Percentiles rank a stretch among this genome's conserved stretches.
These are phyloP conservation scores for Ceratobasidium sp. DNA, from an alignment of 1,284 basidiomycete genomes.

Conservation along the genomic window DNA sequence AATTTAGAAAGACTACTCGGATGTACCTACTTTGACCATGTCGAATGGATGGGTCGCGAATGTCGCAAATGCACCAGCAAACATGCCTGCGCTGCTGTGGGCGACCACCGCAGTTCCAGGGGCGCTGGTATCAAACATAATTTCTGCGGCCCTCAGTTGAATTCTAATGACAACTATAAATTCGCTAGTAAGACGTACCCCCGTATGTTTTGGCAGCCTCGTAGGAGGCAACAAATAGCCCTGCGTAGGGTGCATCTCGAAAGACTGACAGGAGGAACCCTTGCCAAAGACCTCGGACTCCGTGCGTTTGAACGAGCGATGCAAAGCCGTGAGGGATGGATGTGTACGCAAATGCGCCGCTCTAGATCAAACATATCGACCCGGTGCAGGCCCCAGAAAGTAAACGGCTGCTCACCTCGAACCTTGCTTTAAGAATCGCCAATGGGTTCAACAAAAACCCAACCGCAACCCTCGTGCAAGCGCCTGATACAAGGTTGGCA, in stretches of 20 bases:
- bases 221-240: slow-evolving; percentile 92
- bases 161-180: slow-evolving; percentile 15
- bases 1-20: neutral
- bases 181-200: slow-evolving; percentile 58
- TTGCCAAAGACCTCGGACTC: slow-evolving; percentile 85
- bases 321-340: slow-evolving; percentile 71
- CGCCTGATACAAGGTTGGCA: slow-evolving; percentile 92
- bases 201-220: slow-evolving; percentile 82
- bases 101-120: slow-evolving; percentile 26
- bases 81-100: slow-evolving; percentile 49
- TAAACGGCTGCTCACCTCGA: slow-evolving; percentile 71
- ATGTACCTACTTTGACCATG: slow-evolving; percentile 76
- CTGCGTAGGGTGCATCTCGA: slow-evolving; percentile 95
- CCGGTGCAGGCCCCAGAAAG: neutral
- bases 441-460: slow-evolving; percentile 94
- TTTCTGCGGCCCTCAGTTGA: slow-evolving; percentile 4
- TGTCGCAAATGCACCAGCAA: slow-evolving; percentile 83
- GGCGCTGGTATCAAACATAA: slow-evolving; percentile 23
- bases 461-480: slow-evolving; percentile 83
- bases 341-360: slow-evolving; percentile 80
- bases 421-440: slow-evolving; percentile 93
- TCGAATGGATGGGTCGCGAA: slow-evolving; percentile 89
- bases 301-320: slow-evolving; percentile 70
- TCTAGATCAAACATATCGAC: slow-evolving; percentile 60
- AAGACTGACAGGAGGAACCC: slow-evolving; percentile 92